Percentiles rank a stretch among this genome's conserved stretches.
Evolutionary conservation across 306 rosid species (phyloP).

Genomic region (Sindora glabra): DNA sequence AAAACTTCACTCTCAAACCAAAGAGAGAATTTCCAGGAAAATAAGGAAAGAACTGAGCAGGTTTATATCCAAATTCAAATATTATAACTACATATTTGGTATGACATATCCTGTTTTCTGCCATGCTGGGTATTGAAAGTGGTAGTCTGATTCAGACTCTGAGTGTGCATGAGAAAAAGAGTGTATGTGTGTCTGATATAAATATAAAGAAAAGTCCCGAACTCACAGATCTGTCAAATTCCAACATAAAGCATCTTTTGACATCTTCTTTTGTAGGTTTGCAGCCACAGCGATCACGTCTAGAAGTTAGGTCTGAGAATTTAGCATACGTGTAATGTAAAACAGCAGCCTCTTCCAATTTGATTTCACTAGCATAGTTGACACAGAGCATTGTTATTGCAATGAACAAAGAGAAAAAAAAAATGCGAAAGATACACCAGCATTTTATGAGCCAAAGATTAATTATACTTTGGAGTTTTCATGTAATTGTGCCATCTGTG

Average conservation of each 20-base stretch:
- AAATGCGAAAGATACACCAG: background rate
- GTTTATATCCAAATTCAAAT: background rate
- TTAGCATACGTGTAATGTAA: slow-evolving; percentile 91
- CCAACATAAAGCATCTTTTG: slow-evolving; percentile 99
- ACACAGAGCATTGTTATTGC: slow-evolving; percentile 9
- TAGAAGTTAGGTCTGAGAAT: slow-evolving; percentile 88
- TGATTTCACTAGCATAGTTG: slow-evolving; percentile 64
- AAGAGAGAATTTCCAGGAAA: background rate
- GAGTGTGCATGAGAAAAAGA: background rate
- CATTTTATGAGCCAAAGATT: background rate
- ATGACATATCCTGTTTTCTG: background rate
- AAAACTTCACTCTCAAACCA: slow-evolving; percentile 6
- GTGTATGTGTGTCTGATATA: background rate
- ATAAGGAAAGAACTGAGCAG: background rate
- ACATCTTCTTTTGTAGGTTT: slow-evolving; percentile 93
- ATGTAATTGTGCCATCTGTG: slow-evolving; percentile 99
- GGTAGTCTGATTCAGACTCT: slow-evolving; percentile 12
- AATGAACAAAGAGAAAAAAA: slow-evolving; percentile 2
- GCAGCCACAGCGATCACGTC: slow-evolving; percentile 96
- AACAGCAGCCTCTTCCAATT: slow-evolving; percentile 97
- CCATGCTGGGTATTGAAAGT: slow-evolving; percentile 25
- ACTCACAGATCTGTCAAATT: slow-evolving; percentile 94
- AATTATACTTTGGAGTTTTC: slow-evolving; percentile 83
- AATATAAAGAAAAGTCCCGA: background rate
- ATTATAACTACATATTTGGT: slow-evolving; percentile 12